Base-by-base conservation (phyloP, 495 filamentous ascomycete genomes). In the Corynascus novoguineensis region DNA sequence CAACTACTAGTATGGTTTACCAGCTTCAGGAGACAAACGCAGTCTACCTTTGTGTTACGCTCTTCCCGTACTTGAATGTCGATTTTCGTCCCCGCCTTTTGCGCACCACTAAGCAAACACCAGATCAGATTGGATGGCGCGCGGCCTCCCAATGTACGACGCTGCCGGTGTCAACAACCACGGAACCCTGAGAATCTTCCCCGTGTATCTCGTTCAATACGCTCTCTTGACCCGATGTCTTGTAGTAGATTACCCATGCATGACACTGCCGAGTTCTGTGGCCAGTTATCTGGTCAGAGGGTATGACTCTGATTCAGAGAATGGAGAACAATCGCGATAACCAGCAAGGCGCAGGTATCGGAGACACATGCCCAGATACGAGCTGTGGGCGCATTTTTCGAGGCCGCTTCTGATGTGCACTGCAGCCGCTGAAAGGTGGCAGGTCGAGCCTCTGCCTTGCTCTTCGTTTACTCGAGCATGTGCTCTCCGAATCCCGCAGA, bases 11-110 rank as follows among this genome's bases (percentile, higher is more conserved):
- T 14, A 48, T 55, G 31, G n/a, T 28, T n/a, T 21, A 29, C 32
- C 15, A 29, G 53, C 40, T 55, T 47, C 53, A 50, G 44, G 31
- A 24, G 42, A 17, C 45, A 40, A 49, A 22, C 21, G n/a, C 34
- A 49, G 24, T 41, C 38, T 31, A n/a, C 29, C 14, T 8, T 41
- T 46, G 53, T 56, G 53, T 25, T 27, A 56, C 53, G 9, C 32
- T 48, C 37, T 34, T 17, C 5, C 14, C 32, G 21, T n/a, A 3
- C 14, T 47, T 32, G 11, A 12, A 32, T 15, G 10, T n/a, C 51
- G 22, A n/a, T 12, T 49, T 19, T 49, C 5, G 45, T n/a, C 27
- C 27, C 25, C 12, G n/a, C 28, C n/a, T 32, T n/a, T 29, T 25
- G 25, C 15, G 40, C n/a, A 1, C 6, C 52, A n/a, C n/a, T 32